Base-by-base conservation (phyloP, 331 rosid genomes). In the Erythrophleum ivorense region DNA sequence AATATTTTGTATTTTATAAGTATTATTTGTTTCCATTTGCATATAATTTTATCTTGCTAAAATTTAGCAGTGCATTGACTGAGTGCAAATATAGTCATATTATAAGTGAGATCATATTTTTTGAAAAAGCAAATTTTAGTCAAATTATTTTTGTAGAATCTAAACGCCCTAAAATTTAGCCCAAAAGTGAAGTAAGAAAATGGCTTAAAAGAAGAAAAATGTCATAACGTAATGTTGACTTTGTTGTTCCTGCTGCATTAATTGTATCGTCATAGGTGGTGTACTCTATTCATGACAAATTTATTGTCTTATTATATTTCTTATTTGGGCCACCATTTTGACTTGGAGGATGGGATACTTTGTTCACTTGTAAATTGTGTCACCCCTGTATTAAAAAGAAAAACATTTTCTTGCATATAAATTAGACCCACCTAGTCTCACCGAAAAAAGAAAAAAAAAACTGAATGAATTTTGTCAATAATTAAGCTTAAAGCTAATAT, bases 201-300 rank as follows among this genome's bases (percentile, higher is more conserved):
- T 38, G 3, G 5, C 49, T 3, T 66, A 38, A 38, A 66, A 18
- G 13, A 7, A 38, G 4, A 16, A 38, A 19, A 63, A 29, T 29
- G 8, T 41, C n/a, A 57, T 3, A 59, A 9, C 9, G 50, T 12
- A 46, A 36, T 19, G 54, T 82, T 82, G 86, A 82, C 79, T 82
- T 82, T 77, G 15, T 77, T 77, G 82, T 59, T 12, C 15, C 4
- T 0, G 16, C 31, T 11, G 1, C 57, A 45, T 67, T 57, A 48
- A 57, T 46, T 76, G 73, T 0, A 49, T 57, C 52, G 74, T 50
- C 38, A 6, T 1, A n/a, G 12, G 46, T 55, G 29, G 2, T 0
- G 14, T 19, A 62, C 1, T 31, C 68, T 12, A 69, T 69, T 69
- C 5, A 5, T 11, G 74, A 12, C 55, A 19, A 1, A 43, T 19